A percentile compares a stretch with the other conserved stretches of the same genome.
phyloP scores from a whole-genome alignment of 495 filamentous ascomycete species.

The Saxophila tyrrhenica region DNA sequence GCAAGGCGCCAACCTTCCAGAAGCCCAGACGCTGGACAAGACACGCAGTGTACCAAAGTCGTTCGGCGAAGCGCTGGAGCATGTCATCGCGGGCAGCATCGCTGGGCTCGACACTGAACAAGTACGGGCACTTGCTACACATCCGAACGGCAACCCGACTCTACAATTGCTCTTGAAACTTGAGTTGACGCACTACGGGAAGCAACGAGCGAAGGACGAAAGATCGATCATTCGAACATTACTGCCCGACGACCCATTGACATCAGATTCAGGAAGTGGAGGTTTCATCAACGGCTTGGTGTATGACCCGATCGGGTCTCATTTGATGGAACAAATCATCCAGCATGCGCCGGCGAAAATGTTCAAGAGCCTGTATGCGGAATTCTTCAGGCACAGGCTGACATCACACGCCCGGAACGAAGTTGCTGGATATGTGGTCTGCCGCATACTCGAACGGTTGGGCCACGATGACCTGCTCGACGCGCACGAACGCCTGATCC shows the following conservation, averaged over 20 bases:
- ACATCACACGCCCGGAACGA: slow-evolving; percentile 73
- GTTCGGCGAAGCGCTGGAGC: slow-evolving; percentile 62
- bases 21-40: slow-evolving; percentile 29
- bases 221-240: slow-evolving; percentile 49
- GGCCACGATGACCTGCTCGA: slow-evolving; percentile 69
- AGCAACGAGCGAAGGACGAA: slow-evolving; percentile 49
- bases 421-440: slow-evolving; percentile 74
- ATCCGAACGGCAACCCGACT: slow-evolving; percentile 79
- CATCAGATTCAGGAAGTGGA: slow-evolving; percentile 46
- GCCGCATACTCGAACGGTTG: slow-evolving; percentile 66
- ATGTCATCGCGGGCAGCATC: slow-evolving; percentile 64
- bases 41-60: slow-evolving; percentile 54
- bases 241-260: slow-evolving; percentile 52
- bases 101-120: slow-evolving; percentile 58
- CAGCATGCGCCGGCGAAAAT: slow-evolving; percentile 67
- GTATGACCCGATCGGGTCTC: slow-evolving; percentile 81
- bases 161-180: slow-evolving; percentile 78
- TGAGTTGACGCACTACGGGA: slow-evolving; percentile 60
- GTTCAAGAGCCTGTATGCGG: slow-evolving; percentile 72
- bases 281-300: slow-evolving; percentile 73
- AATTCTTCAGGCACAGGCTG: slow-evolving; percentile 64
- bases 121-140: slow-evolving; percentile 67
- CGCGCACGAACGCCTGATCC: slow-evolving; percentile 53
- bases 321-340: slow-evolving; percentile 76
- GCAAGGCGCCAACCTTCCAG: slow-evolving; percentile 27